These are phyloP conservation scores for Cornus kousa DNA, from an alignment of 148 eudicot species.

Conservation along the genomic window DNA sequence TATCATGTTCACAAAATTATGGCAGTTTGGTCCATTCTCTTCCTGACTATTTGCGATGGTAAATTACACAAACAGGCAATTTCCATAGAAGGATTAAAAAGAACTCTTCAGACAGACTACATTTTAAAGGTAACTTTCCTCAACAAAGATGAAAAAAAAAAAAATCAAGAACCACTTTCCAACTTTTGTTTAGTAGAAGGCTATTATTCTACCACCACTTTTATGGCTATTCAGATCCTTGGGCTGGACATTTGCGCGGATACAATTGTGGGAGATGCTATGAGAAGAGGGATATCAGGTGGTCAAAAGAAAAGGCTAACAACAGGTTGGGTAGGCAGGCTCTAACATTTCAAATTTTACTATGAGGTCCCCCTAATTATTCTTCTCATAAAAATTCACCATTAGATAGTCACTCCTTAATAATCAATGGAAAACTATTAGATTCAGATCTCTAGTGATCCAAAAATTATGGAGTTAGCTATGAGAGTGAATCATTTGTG, in stretches of 20 bases:
- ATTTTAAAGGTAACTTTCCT: constrained; percentile 8
- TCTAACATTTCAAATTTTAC: too few species aligned
- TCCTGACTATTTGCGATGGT: not conserved
- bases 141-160: too few species aligned
- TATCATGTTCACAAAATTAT: not conserved
- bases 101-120: constrained; percentile 19
- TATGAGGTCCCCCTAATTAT: too few species aligned
- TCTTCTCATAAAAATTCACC: not conserved
- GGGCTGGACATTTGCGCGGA: constrained; percentile 21
- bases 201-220: not conserved
- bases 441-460: too few species aligned
- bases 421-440: too few species aligned
- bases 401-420: not conserved
- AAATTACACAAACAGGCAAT: constrained; percentile 6
- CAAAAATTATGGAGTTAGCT: not conserved
- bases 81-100: constrained; percentile 15
- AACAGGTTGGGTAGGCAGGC: constrained; percentile 4
- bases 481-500: not conserved
- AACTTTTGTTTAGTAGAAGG: not conserved
- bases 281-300: constrained; percentile 21
- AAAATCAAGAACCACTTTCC: constrained; percentile 1
- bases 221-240: constrained; percentile 9
- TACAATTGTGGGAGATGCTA: constrained; percentile 16
- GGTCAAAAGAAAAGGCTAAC: constrained; percentile 22
- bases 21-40: not conserved